Conservation (phyloP, 768 basidiomycete genomes). For the Rhizopogon vinicolor region DNA sequence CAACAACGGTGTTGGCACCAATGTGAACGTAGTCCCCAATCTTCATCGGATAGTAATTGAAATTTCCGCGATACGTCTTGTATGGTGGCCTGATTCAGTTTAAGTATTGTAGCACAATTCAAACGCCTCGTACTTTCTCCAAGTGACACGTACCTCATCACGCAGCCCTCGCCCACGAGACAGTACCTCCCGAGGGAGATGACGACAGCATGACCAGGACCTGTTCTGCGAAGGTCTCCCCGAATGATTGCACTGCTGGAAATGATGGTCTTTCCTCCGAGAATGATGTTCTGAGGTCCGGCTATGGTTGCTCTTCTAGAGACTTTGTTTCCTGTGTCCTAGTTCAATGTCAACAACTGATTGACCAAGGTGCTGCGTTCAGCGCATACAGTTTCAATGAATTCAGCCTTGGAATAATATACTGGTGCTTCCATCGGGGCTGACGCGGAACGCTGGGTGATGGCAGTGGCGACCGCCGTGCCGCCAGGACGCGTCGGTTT, state of each 20-base stretch:
- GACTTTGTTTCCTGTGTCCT: slow-evolving; percentile 97
- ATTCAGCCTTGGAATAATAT: slow-evolving; percentile 78
- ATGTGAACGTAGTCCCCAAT: slow-evolving; percentile 95
- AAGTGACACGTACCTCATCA: slow-evolving; percentile 63
- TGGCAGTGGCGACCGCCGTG: not conserved
- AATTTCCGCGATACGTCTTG: slow-evolving; percentile 85
- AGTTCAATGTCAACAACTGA: slow-evolving; percentile 8
- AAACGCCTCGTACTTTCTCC: not conserved
- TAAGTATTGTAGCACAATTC: not conserved
- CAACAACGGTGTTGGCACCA: slow-evolving; percentile 82
- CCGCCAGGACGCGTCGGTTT: slow-evolving; percentile 11
- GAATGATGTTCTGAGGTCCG: slow-evolving; percentile 94
- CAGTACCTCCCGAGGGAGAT: slow-evolving; percentile 94
- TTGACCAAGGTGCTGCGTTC: not conserved
- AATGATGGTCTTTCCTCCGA: slow-evolving; percentile 96
- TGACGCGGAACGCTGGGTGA: not conserved
- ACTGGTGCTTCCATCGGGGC: slow-evolving; percentile 62
- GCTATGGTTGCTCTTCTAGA: slow-evolving; percentile 87
- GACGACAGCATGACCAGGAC: slow-evolving; percentile 89
- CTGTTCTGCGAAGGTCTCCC: slow-evolving; percentile 87
- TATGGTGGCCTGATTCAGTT: slow-evolving; percentile 63
- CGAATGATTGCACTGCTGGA: slow-evolving; percentile 86
- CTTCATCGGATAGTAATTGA: slow-evolving; percentile 98
- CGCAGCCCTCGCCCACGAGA: slow-evolving; percentile 81
- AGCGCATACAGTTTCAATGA: slow-evolving; percentile 78